Evolutionary conservation across 2,329 filamentous ascomycete species (phyloP), one percentile per base, ranked within the genome.

Genomic region (Gnomoniopsis sp.): DNA sequence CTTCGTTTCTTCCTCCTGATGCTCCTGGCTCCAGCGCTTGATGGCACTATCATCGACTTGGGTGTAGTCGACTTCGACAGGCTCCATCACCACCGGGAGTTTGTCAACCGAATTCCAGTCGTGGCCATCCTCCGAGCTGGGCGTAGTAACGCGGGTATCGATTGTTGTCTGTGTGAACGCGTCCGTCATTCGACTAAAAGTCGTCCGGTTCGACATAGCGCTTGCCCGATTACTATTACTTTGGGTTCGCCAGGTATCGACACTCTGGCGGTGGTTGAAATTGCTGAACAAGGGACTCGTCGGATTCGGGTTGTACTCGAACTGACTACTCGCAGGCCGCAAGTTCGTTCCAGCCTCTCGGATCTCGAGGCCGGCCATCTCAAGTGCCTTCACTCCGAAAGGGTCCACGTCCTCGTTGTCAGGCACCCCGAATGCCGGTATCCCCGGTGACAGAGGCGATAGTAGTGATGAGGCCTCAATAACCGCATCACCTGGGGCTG

Each of bases 351-450:
- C 92, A n/a, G 93, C 93, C 75, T 97, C 93, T 54, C 90, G 85
- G 64, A 98, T 95, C 66, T 93, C 90, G 57, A 97, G 77, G 2
- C 93, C 93, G 61, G 92, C 90, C 77, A 91, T 88, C 70, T 96
- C 91, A n/a, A 98, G 76, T 8, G 93, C 93, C 63, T 93, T 83
- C 26, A 97, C 89, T 23, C 93, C 93, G 69, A 90, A 98, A 0
- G 93, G 93, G 70, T 98, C 93, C 0, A 93, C 92, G 66, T 98
- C 93, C 56, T 92, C 86, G 3, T 78, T 75, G 63, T 88, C 86
- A 1, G 91, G 92, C 17, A 96, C 79, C 2, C 93, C 93, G 74
- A 97, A 96, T 2, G 77, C 75, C 33, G 79, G 66, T 8, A 59
- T 73, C 63, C 65, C 76, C 50, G 70, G 80, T 57, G 69, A 72